Base-by-base conservation (phyloP, 768 basidiomycete genomes). In the Rhodotorula babjevae region DNA sequence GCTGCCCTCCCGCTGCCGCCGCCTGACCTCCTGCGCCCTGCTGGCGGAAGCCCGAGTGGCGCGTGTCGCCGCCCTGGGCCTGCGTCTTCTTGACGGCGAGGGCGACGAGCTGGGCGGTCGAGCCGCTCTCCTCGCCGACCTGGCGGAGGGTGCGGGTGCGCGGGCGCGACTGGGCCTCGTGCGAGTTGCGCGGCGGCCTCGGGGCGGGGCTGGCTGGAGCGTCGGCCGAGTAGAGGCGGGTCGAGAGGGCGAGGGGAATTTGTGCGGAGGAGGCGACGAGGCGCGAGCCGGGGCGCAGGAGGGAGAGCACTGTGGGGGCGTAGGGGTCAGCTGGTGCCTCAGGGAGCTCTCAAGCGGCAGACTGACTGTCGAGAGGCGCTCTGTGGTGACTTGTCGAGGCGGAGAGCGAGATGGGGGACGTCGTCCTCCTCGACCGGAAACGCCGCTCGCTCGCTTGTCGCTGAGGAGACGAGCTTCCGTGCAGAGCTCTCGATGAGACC, bases 51-150 rank as follows among this genome's bases (percentile, higher is more conserved):
- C n/a, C n/a, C n/a, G n/a, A n/a, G n/a, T n/a, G 6, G 6, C 50
- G 50, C 7, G 50, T 12, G 4, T 3, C 25, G 11, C 6, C 50
- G 49, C 63, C 29, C n/a, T 59, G 42, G 25, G 14, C 27, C n/a
- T 29, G 49, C 33, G 71, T 68, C 46, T 68, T 61, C 46, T 61
- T 40, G 31, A 72, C 67, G 31, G 71, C 71, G 63, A 64, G 57
- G 4, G 40, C 52, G 67, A 72, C 36, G 18, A 68, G 56, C 52
- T 64, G 58, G 29, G 66, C 67, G 15, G 58, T 63, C 29, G 66
- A 58, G 27, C 71, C 71, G 40, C 58, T 63, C 19, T 47, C 62
- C 62, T 72, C 71, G 44, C 63, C 46, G 31, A 65, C 67, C 56
- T 68, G 55, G 19, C 60, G 56, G 23, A 72, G 55, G 5, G 66